phyloP scores from a whole-genome alignment of 2,329 filamentous ascomycete genomes.

The Penicillium sp. region DNA sequence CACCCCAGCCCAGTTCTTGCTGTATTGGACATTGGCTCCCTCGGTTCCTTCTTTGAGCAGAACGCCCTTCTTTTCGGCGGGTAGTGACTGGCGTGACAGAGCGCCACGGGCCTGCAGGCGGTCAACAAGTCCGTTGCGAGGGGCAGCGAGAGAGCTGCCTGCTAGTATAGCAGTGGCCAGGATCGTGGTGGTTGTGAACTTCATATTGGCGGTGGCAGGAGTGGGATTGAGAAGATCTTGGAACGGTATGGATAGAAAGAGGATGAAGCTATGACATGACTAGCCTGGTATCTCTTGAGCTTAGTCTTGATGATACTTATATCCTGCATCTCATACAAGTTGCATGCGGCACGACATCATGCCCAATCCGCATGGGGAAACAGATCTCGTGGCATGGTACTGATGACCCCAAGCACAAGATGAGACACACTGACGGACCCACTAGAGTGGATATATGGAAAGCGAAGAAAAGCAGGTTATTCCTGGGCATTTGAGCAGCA shows the following conservation, averaged over 20 bases:
- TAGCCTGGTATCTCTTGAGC: not conserved
- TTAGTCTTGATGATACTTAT: slow-evolving; percentile 11
- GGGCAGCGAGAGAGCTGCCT: slow-evolving; percentile 29
- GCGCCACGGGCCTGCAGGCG: slow-evolving; percentile 32
- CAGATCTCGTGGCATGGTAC: slow-evolving; percentile 8
- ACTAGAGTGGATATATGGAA: not conserved
- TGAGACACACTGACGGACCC: slow-evolving; percentile 7
- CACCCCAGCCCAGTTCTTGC: slow-evolving; percentile 60
- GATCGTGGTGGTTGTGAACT: slow-evolving; percentile 21
- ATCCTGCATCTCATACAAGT: not conserved
- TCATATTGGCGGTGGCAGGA: slow-evolving; percentile 27
- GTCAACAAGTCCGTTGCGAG: slow-evolving; percentile 29
- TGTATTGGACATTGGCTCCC: slow-evolving; percentile 50
- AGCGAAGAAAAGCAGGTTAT: not conserved
- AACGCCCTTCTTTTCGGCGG: slow-evolving; percentile 19
- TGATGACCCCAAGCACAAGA: not conserved
- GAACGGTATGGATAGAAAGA: not conserved
- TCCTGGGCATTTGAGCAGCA: not conserved
- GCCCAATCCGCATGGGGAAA: slow-evolving; percentile 23
- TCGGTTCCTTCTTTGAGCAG: slow-evolving; percentile 15
- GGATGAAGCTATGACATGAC: not conserved
- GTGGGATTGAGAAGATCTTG: not conserved
- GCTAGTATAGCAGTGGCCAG: slow-evolving; percentile 27
- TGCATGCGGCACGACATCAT: slow-evolving; percentile 18
- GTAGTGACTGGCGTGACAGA: slow-evolving; percentile 28